Conservation (phyloP, 2,329 filamentous ascomycete species). For the Ustulina deusta region DNA sequence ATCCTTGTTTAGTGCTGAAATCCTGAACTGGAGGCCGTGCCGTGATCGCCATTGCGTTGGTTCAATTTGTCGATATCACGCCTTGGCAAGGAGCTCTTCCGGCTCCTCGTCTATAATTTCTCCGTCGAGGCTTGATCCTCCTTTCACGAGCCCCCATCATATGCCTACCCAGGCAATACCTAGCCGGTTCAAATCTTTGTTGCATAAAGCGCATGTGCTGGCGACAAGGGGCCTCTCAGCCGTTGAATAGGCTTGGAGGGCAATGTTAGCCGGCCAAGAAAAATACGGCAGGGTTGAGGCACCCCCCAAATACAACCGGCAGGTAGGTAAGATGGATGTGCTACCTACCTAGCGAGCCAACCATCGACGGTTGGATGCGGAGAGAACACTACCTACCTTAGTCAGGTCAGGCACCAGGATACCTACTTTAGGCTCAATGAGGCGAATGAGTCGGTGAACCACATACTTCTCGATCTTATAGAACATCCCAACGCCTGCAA, state of each 20-base stretch:
- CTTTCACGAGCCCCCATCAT: not conserved
- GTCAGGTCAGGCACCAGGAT: constrained; percentile 14
- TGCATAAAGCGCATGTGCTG: not conserved
- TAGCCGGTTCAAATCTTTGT: not conserved
- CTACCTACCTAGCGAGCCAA: constrained; percentile 39
- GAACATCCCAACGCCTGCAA: constrained; percentile 1
- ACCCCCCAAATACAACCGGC: constrained; percentile 16
- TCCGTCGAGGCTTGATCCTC: constrained; percentile 26
- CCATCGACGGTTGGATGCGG: constrained; percentile 42
- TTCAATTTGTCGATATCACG: constrained; percentile 10
- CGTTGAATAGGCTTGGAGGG: not conserved
- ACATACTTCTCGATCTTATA: not conserved
- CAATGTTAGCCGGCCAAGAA: constrained; percentile 22
- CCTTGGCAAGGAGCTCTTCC: constrained; percentile 19
- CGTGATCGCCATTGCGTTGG: constrained; percentile 8
- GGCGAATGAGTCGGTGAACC: constrained; percentile 32
- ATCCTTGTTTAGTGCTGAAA: constrained; percentile 25
- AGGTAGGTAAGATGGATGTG: constrained; percentile 10
- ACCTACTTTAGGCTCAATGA: constrained; percentile 52
- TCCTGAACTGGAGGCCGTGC: not conserved
- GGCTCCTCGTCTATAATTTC: constrained; percentile 8
- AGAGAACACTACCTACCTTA: constrained; percentile 41
- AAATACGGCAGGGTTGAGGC: not conserved
- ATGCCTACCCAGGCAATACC: not conserved
- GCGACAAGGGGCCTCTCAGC: not conserved